Percentiles rank a stretch among this genome's conserved stretches.
Evolutionary conservation across 495 filamentous ascomycete species (phyloP).

Genomic region (Delitschia confertaspora): DNA sequence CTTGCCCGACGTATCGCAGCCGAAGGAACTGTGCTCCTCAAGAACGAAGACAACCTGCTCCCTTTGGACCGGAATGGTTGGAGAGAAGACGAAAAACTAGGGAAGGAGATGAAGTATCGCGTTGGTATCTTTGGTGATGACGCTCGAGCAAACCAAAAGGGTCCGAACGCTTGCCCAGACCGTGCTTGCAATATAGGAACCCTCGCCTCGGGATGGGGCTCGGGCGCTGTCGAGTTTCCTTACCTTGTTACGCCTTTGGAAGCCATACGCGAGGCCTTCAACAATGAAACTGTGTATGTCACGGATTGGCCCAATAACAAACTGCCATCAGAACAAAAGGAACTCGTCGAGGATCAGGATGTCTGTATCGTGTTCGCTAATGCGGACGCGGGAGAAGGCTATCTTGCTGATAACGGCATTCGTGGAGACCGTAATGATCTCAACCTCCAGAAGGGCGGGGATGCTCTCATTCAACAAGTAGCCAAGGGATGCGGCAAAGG

Average conservation of each 20-base stretch:
- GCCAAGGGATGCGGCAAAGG: conserved; percentile 60
- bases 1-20: conserved; percentile 66
- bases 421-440: conserved; percentile 79
- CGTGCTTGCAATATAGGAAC: conserved; percentile 77
- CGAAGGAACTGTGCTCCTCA: conserved; percentile 79
- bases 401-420: conserved; percentile 46
- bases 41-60: conserved; percentile 58
- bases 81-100: conserved; percentile 30
- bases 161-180: conserved; percentile 69
- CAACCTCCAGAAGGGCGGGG: conserved; percentile 66
- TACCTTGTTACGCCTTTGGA: conserved; percentile 66
- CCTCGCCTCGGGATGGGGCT: conserved; percentile 81
- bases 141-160: conserved; percentile 53
- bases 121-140: conserved; percentile 84
- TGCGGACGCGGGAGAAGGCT: conserved; percentile 58
- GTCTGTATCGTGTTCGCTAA: conserved; percentile 59
- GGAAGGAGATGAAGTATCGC: conserved; percentile 40
- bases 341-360: conserved; percentile 47
- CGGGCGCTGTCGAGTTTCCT: conserved; percentile 78
- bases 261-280: conserved; percentile 55
- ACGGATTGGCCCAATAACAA: conserved; percentile 54
- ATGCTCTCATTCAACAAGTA: conserved; percentile 61
- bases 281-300: conserved; percentile 49
- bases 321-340: conserved; percentile 38
- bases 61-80: conserved; percentile 52